Evolutionary conservation across 2,329 filamentous ascomycete species (phyloP).

Genomic region (Epicoccum nigrum): DNA sequence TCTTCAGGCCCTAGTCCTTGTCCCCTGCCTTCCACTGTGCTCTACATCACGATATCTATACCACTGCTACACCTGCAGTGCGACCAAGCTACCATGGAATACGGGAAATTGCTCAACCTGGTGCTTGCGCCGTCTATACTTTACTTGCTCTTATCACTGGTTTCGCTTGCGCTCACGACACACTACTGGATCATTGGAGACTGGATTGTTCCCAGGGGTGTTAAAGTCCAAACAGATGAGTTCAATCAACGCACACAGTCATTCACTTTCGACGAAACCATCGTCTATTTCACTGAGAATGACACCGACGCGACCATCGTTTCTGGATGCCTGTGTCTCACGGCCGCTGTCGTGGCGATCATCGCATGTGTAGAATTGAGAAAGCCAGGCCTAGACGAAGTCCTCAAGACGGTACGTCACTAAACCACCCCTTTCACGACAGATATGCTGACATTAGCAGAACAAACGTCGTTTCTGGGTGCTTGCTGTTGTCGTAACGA

Average conservation of each 20-base stretch:
- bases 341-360: conserved; percentile 30
- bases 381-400: conserved; percentile 32
- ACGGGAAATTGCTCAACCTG: conserved; percentile 29
- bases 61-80: conserved; percentile 11
- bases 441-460: conserved; percentile 14
- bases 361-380: conserved; percentile 35
- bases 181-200: conserved; percentile 42
- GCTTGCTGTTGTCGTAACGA: conserved; percentile 27
- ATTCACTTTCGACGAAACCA: conserved; percentile 31
- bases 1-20: conserved; percentile 7
- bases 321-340: conserved; percentile 34
- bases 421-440: too few relatives aligned
- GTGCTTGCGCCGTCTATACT: conserved; percentile 32
- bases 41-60: conserved; percentile 5
- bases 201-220: conserved; percentile 31
- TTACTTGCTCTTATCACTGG: conserved; percentile 36
- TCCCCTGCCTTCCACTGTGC: conserved; percentile 1
- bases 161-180: conserved; percentile 36
- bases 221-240: conserved; percentile 22
- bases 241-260: conserved; percentile 27
- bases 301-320: conserved; percentile 38
- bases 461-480: conserved; percentile 39
- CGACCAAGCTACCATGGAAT: conserved; percentile 22
- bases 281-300: conserved; percentile 33
- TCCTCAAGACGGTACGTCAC: conserved; percentile 28